Percentiles rank a stretch among this genome's conserved stretches.
phyloP scores from a whole-genome alignment of 2,329 filamentous ascomycete genomes.

The Fusarium verrucosum region DNA sequence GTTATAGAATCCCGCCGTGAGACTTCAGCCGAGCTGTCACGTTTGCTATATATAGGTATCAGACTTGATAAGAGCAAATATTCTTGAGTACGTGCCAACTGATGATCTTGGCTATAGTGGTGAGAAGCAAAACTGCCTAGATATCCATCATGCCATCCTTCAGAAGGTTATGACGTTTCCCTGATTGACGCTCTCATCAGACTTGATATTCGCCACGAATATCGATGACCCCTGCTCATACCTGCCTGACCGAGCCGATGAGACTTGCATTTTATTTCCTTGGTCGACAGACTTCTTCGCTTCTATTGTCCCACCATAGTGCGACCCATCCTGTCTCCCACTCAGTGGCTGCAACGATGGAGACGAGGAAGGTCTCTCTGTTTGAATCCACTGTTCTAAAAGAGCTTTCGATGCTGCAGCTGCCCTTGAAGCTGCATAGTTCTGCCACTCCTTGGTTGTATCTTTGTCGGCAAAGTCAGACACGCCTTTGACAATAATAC shows the following conservation, averaged over 20 bases:
- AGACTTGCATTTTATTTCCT: background rate
- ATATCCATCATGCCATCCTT: background rate
- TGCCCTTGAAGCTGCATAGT: constrained; percentile 3
- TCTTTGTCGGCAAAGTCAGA: background rate
- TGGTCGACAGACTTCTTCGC: background rate
- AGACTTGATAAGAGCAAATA: too few relatives aligned
- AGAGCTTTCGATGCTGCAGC: constrained; percentile 1
- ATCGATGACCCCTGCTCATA: background rate
- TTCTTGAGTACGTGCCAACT: too few relatives aligned
- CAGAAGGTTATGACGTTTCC: background rate
- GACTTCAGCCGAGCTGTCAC: too few relatives aligned
- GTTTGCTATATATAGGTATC: too few relatives aligned
- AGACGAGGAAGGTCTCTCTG: fast-evolving
- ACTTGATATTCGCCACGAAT: background rate
- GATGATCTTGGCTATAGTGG: too few relatives aligned
- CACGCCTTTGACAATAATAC: constrained; percentile 48
- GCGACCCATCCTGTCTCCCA: background rate
- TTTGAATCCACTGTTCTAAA: background rate
- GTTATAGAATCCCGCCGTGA: too few relatives aligned
- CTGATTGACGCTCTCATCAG: background rate
- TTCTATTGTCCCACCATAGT: background rate
- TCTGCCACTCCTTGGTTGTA: constrained; percentile 1
- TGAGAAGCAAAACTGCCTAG: too few relatives aligned
- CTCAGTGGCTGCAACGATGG: fast-evolving
- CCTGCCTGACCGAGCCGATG: background rate